Conservation (phyloP, 352 stramenopile species). For the Phytopythium kandeliae region DNA sequence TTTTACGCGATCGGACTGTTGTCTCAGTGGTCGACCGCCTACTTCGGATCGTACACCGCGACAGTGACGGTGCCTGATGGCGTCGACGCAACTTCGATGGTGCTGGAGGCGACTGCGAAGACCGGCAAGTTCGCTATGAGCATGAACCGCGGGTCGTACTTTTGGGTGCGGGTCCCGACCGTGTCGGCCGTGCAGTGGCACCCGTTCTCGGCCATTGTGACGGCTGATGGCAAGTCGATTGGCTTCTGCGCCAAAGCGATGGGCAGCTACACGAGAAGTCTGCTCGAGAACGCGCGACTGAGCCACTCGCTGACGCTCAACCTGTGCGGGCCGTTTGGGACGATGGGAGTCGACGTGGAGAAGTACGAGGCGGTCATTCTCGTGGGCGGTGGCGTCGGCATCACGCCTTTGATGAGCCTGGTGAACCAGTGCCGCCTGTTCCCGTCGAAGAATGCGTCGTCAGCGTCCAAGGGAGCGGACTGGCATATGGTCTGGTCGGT, state of each 20-base stretch:
- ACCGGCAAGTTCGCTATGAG: constrained; percentile 51
- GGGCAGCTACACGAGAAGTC: constrained; percentile 42
- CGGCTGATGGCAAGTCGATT: constrained; percentile 61
- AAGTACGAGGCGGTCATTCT: constrained; percentile 64
- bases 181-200: constrained; percentile 70
- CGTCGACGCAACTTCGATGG: constrained; percentile 43
- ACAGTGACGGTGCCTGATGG: constrained; percentile 28
- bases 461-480: constrained; percentile 18
- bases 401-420: constrained; percentile 71
- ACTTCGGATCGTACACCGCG: constrained; percentile 40
- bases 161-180: constrained; percentile 63
- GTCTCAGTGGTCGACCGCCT: constrained; percentile 41
- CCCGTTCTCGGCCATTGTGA: constrained; percentile 78
- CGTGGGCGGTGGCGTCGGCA: constrained; percentile 63
- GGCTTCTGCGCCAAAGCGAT: constrained; percentile 72
- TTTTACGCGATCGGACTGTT: constrained; percentile 57
- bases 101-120: constrained; percentile 46
- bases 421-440: constrained; percentile 64
- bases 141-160: constrained; percentile 68
- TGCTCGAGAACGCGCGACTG: constrained; percentile 36
- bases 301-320: constrained; percentile 42
- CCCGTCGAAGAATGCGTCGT: constrained; percentile 12
- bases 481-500: constrained; percentile 69
- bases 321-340: constrained; percentile 66
- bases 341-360: constrained; percentile 52